Base-by-base conservation (phyloP, 345 rosid genomes). In the Pugionium dolabratum region DNA sequence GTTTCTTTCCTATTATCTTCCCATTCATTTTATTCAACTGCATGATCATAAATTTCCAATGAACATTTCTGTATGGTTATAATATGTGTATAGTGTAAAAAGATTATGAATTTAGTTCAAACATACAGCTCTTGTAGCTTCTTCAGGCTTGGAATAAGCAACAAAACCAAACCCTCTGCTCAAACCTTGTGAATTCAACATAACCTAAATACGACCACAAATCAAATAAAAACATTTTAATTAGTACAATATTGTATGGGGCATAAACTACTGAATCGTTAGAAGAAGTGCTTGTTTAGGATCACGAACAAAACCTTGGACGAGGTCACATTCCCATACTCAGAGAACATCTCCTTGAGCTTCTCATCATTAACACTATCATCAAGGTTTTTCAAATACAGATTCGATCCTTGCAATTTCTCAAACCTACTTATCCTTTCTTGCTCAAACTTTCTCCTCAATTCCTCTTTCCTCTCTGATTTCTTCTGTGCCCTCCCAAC, bases 121-220 rank as follows among this genome's bases (percentile, higher is more conserved):
- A 55, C 78, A 44, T 79, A 89, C 96, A 37, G 93, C 96, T 72
- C 57, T 83, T 55, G 61, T 31, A 43, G 96, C 96, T 79, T 89
- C 96, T 71, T 84, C 90, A 8, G 86, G 82, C 3, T 69, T 62
- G 9, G 88, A 71, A 44, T 79, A 89, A 11, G 93, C 87, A 75
- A 86, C 93, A 67, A 89, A 86, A 46, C 96, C 93, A 62, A 82
- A 86, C 32, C 93, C 86, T 80, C 75, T 85, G 68, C 90, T 85
- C 43, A 79, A 28, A 9, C 93, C 93, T 60, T 80, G 76, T 2
- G 73, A 35, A 40, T 81, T 84, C 36, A 80, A 48, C 90, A 86
- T 78, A 37, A 89, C 83, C 88, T 89, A 64, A 27, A 61, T 6
- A 61, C 9, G 28, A 35, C 55, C 56, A 50, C 9, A 47, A 44